These are phyloP conservation scores for Brasenia schreberi DNA, from an alignment of 164 flowering plant genomes.

Conservation along the genomic window DNA sequence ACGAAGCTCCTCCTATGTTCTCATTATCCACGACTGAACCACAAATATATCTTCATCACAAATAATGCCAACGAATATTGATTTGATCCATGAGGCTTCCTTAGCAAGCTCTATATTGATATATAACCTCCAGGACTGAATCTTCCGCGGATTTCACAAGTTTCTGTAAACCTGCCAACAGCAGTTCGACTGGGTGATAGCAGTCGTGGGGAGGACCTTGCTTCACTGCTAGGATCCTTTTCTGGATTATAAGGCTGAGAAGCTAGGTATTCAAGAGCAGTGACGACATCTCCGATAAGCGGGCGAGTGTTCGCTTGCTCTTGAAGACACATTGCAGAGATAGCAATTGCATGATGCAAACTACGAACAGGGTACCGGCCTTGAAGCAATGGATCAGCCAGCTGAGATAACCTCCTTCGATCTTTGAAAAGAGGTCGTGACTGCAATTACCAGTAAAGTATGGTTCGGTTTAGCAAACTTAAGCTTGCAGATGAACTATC, in stretches of 20 bases:
- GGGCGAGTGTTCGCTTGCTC: conserved; percentile 72
- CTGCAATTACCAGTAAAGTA: conserved; percentile 20
- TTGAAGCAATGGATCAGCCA: conserved; percentile 60
- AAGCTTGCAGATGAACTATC: too few relatives aligned
- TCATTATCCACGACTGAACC: too few relatives aligned
- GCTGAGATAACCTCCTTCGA: conserved; percentile 36
- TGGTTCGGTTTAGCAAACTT: too few relatives aligned
- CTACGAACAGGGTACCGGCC: conserved; percentile 51
- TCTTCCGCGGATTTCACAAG: neutral
- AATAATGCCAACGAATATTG: too few relatives aligned
- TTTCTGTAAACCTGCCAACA: neutral
- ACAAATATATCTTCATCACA: too few relatives aligned
- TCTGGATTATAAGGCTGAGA: conserved; percentile 30
- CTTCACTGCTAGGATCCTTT: neutral
- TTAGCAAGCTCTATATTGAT: neutral
- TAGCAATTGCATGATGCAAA: conserved; percentile 62
- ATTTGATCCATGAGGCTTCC: too few relatives aligned
- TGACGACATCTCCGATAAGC: conserved; percentile 53
- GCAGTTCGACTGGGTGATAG: neutral
- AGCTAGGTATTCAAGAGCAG: conserved; percentile 74
- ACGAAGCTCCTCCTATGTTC: too few relatives aligned
- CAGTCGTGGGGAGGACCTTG: neutral
- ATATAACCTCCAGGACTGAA: neutral
- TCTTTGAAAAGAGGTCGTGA: conserved; percentile 66
- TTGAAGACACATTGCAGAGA: conserved; percentile 82